phyloP scores from a whole-genome alignment of 1,139 yeast species.

The Yamadazyma trypodendri region DNA sequence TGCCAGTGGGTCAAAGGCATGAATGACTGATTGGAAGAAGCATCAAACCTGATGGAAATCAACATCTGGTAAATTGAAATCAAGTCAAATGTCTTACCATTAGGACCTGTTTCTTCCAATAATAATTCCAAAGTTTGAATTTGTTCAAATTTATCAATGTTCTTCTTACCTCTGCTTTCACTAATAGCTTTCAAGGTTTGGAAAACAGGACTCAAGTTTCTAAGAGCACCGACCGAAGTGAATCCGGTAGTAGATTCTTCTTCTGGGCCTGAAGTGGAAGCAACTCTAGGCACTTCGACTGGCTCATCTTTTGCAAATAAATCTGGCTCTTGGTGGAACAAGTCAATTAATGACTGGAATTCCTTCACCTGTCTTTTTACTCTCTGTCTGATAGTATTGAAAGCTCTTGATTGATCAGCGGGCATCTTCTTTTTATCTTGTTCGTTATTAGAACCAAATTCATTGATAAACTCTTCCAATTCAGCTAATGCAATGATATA shows the following conservation, averaged over 20 bases:
- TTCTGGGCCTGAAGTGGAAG: constrained; percentile 12
- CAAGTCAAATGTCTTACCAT: constrained; percentile 60
- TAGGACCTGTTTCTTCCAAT: constrained; percentile 32
- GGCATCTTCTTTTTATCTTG: constrained; percentile 69
- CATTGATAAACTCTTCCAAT: constrained; percentile 69
- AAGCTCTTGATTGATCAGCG: constrained; percentile 83
- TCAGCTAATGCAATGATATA: constrained; percentile 69
- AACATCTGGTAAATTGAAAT: constrained; percentile 79
- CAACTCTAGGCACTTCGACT: constrained; percentile 24
- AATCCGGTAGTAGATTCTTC: constrained; percentile 21
- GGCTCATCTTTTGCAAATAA: constrained; percentile 59
- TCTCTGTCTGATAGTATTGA: constrained; percentile 86
- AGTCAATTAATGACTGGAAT: constrained; percentile 54
- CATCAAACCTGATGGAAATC: constrained; percentile 86
- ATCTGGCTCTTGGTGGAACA: constrained; percentile 71
- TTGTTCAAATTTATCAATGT: constrained; percentile 82
- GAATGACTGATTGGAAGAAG: constrained; percentile 61
- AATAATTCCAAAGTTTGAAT: constrained; percentile 67
- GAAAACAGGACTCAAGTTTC: constrained; percentile 55
- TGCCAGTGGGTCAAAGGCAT: constrained; percentile 88
- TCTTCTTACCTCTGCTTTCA: constrained; percentile 95
- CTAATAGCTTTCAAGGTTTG: constrained; percentile 70
- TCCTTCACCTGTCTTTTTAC: constrained; percentile 79
- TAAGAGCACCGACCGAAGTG: constrained; percentile 18
- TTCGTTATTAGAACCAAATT: constrained; percentile 54